A percentile compares a stretch with the other conserved stretches of the same genome.
These are phyloP conservation scores for Cyclotella choctawhatcheeana DNA, from an alignment of 108 stramenopile species.

Conservation along the genomic window DNA sequence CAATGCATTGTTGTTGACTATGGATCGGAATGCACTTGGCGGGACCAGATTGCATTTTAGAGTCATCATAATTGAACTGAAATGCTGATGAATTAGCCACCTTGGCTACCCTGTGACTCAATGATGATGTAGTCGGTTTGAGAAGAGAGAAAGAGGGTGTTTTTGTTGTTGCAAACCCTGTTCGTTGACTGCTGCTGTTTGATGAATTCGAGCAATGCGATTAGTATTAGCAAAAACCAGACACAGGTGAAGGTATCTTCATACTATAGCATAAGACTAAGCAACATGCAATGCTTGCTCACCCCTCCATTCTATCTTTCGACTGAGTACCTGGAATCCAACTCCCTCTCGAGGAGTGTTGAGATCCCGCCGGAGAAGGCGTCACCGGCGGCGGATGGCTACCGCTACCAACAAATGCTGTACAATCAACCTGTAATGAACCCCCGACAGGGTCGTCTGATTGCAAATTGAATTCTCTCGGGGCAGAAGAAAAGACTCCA, in stretches of 20 bases:
- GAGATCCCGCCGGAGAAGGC: neutral
- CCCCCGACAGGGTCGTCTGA: neutral
- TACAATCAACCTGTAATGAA: slow-evolving; percentile 3
- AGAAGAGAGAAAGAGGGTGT: slow-evolving; percentile 29
- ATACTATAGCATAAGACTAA: too few species aligned
- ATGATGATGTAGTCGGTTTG: slow-evolving; percentile 25
- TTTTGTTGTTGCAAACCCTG: slow-evolving; percentile 19
- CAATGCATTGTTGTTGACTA: neutral
- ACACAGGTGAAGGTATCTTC: neutral
- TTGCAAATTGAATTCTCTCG: neutral
- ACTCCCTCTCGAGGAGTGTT: neutral
- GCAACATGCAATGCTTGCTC: neutral
- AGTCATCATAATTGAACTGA: neutral
- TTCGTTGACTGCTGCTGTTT: slow-evolving; percentile 7
- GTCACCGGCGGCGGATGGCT: slow-evolving; percentile 7
- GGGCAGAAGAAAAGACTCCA: slow-evolving; percentile 5
- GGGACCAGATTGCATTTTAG: neutral
- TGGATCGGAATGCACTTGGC: neutral
- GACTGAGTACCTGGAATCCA: neutral
- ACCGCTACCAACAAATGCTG: neutral
- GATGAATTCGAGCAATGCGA: too few species aligned
- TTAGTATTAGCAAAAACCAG: too few species aligned
- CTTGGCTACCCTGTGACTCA: slow-evolving; percentile 22
- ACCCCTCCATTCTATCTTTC: slow-evolving; percentile 8
- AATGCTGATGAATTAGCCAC: slow-evolving; percentile 1